phyloP scores from a whole-genome alignment of 2,329 filamentous ascomycete species.

The Exserohilum turcica region DNA sequence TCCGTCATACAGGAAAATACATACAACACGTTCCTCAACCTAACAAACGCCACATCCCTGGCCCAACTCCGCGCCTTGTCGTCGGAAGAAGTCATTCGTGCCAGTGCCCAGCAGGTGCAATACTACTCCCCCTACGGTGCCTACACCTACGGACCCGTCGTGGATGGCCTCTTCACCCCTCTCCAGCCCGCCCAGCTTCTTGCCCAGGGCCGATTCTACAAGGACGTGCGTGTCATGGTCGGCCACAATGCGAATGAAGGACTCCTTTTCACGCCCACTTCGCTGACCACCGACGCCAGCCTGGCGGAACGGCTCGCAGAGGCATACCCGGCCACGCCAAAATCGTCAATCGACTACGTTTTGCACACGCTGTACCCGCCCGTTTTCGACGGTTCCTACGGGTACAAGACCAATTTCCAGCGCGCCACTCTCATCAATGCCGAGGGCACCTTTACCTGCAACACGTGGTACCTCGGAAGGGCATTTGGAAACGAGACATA shows the following conservation, averaged over 20 bases:
- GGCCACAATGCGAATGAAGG: slow-evolving; percentile 55
- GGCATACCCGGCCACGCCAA: slow-evolving; percentile 39
- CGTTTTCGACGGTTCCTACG: slow-evolving; percentile 53
- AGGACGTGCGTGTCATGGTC: slow-evolving; percentile 42
- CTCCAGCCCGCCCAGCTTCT: slow-evolving; percentile 43
- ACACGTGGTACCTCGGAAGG: slow-evolving; percentile 56
- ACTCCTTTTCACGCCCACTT: slow-evolving; percentile 51
- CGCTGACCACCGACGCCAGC: slow-evolving; percentile 39
- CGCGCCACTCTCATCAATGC: slow-evolving; percentile 51
- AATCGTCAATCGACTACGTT: slow-evolving; percentile 49
- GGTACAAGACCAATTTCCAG: slow-evolving; percentile 53
- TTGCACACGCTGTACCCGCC: slow-evolving; percentile 56
- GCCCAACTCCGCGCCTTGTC: slow-evolving; percentile 41
- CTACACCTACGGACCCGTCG: slow-evolving; percentile 42
- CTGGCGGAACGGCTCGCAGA: slow-evolving; percentile 33
- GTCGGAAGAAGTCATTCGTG: slow-evolving; percentile 39
- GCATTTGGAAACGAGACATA: slow-evolving; percentile 56
- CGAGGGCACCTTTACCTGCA: slow-evolving; percentile 58
- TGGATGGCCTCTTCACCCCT: slow-evolving; percentile 44
- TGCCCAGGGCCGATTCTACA: slow-evolving; percentile 45
- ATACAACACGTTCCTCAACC: slow-evolving; percentile 38
- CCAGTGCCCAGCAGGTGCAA: slow-evolving; percentile 40
- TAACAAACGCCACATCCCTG: slow-evolving; percentile 42
- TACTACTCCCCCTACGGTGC: slow-evolving; percentile 42
- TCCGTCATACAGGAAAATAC: slow-evolving; percentile 35